These are phyloP conservation scores for Pleoardoris graminearum DNA, from an alignment of 2,329 filamentous ascomycete species.

Conservation along the genomic window DNA sequence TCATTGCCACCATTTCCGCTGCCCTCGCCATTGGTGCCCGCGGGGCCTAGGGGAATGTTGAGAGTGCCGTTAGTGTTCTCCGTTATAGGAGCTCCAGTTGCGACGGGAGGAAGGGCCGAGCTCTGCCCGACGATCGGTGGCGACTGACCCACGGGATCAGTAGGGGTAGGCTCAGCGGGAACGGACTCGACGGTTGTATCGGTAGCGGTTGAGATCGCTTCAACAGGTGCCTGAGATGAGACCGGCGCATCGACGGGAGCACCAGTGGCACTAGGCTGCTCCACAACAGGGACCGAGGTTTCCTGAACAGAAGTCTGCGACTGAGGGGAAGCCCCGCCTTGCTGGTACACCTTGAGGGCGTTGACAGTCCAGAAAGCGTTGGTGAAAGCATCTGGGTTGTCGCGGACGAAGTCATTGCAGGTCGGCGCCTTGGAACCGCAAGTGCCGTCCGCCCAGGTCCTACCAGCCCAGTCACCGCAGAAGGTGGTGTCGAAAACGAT, in stretches of 20 bases:
- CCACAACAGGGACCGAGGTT: background rate
- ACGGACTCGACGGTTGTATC: background rate
- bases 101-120: background rate
- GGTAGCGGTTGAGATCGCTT: background rate
- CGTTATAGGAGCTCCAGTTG: background rate
- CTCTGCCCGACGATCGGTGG: background rate
- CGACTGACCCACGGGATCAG: background rate
- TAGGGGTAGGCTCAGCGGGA: background rate
- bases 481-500: constrained; percentile 84
- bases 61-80: background rate
- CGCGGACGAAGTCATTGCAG: constrained; percentile 72
- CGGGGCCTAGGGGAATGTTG: background rate
- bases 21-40: background rate
- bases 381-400: constrained; percentile 70
- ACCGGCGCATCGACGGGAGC: background rate
- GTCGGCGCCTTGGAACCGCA: constrained; percentile 65
- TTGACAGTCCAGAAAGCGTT: constrained; percentile 76
- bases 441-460: constrained; percentile 64
- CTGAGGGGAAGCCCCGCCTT: constrained; percentile 17
- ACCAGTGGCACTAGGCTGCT: background rate
- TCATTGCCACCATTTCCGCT: background rate
- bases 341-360: constrained; percentile 45
- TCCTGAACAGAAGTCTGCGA: background rate
- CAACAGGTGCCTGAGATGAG: background rate
- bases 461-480: constrained; percentile 85